These are phyloP conservation scores for Neurospora sp. DNA, from an alignment of 495 filamentous ascomycete genomes.

Conservation along the genomic window DNA sequence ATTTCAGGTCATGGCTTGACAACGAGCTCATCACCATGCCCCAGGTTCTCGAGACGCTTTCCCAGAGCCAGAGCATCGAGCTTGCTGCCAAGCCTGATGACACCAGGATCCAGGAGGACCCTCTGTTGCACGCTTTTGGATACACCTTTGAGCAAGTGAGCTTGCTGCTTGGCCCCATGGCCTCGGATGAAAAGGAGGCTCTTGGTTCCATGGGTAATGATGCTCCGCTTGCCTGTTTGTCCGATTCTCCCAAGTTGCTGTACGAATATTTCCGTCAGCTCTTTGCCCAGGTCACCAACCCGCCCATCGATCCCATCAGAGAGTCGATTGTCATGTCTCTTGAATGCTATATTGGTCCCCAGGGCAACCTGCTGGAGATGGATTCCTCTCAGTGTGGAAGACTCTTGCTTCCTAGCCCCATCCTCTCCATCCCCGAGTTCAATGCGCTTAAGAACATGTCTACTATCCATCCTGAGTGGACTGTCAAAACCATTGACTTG, in stretches of 20 bases:
- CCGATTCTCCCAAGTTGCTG: slow-evolving; percentile 78
- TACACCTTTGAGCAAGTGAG: slow-evolving; percentile 97
- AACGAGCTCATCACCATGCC: slow-evolving; percentile 72
- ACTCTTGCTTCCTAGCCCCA: slow-evolving; percentile 78
- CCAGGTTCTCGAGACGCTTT: slow-evolving; percentile 54
- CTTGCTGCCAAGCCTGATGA: slow-evolving; percentile 58
- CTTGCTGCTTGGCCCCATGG: slow-evolving; percentile 91
- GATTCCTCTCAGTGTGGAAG: slow-evolving; percentile 80
- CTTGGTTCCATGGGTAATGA: slow-evolving; percentile 99
- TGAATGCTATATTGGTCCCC: slow-evolving; percentile 94
- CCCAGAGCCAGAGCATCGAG: slow-evolving; percentile 36
- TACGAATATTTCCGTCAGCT: slow-evolving; percentile 99
- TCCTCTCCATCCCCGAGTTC: slow-evolving; percentile 87
- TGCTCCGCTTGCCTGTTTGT: slow-evolving; percentile 86
- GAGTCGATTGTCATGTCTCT: slow-evolving; percentile 99
- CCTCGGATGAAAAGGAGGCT: slow-evolving; percentile 97
- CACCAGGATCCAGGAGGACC: slow-evolving; percentile 73
- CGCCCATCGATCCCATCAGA: slow-evolving; percentile 95
- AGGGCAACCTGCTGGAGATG: slow-evolving; percentile 97
- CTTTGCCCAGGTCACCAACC: slow-evolving; percentile 98
- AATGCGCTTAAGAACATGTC: slow-evolving; percentile 78
- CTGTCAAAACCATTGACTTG: slow-evolving; percentile 87
- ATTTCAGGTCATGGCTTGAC: slow-evolving; percentile 85
- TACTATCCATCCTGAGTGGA: slow-evolving; percentile 69
- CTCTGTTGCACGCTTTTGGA: slow-evolving; percentile 77